Conservation (phyloP, 768 basidiomycete genomes). For the Amanita rimosa region DNA sequence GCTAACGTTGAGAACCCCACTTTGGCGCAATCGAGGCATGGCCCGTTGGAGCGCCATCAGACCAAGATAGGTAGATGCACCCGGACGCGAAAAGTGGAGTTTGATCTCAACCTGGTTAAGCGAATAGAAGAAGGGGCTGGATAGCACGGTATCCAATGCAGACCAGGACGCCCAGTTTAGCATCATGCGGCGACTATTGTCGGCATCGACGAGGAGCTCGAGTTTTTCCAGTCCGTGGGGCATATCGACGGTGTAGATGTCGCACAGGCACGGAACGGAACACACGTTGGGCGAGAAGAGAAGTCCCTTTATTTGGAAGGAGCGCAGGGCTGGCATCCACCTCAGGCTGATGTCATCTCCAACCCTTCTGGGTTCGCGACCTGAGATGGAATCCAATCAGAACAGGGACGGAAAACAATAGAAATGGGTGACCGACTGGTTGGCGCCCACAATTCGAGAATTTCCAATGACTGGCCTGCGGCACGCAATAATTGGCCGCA, state of each 20-base stretch:
- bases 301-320: slow-evolving; percentile 1
- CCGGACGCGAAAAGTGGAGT: background rate
- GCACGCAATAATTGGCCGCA: slow-evolving; percentile 2
- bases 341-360: background rate
- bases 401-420: slow-evolving; percentile 6
- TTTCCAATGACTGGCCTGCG: slow-evolving; percentile 8
- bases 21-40: background rate
- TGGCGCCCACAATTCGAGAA: slow-evolving; percentile 9
- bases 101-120: slow-evolving; percentile 4
- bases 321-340: slow-evolving; percentile 3
- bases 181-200: slow-evolving; percentile 5
- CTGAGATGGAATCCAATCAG: background rate
- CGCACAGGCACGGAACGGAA: slow-evolving; percentile 8
- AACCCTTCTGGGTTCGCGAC: slow-evolving; percentile 1
- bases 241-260: slow-evolving; percentile 3
- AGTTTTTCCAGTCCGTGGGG: slow-evolving; percentile 6
- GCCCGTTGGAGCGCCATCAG: background rate
- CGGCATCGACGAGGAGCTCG: slow-evolving; percentile 7
- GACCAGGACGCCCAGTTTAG: slow-evolving; percentile 9
- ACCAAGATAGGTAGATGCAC: background rate
- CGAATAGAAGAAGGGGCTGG: slow-evolving; percentile 3
- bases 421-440: slow-evolving; percentile 1
- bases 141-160: slow-evolving; percentile 6
- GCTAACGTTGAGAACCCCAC: background rate
- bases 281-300: slow-evolving; percentile 1